Evolutionary conservation across 345 rosid species (phyloP), one percentile per base, ranked within the genome.

Genomic region (Angophora floribunda): DNA sequence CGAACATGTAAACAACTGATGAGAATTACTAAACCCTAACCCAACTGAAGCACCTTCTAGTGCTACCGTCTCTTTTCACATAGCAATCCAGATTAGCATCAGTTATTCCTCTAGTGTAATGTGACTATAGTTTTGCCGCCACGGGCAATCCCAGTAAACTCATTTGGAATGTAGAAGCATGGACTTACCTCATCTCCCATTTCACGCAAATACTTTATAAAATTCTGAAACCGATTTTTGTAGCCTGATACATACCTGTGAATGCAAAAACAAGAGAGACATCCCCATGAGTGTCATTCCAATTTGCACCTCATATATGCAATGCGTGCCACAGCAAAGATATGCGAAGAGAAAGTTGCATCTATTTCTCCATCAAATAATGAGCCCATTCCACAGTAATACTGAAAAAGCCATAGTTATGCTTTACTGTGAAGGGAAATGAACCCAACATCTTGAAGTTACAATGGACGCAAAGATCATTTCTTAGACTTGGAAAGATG

Each of bases 191-290:
- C 99, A 90, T 98, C 99, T 75, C 99, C 99, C 99, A 97, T 95
- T 94, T 98, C 99, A 45, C 99, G 94, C 78, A 98, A 93, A 89
- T 95, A 95, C 90, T 90, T 97, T 87, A 98, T 98, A 88, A 98
- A 98, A 90, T 98, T 98, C 94, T 98, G 99, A 94, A 97, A 98
- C 75, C 99, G 94, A 90, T 98, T 98, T 87, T 98, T 98, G 88
- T 98, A 98, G 47, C 99, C 99, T 9, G 99, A 98, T 53, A 98
- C 96, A 92, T 98, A 98, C 30, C 99, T 98, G 98, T 92, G 90
- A 91, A 87, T 87, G 57, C 24, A 89, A 92, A 89, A 90, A n/a
- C 70, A 61, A 10, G 45, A 85, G 47, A 53, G 53, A 55, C 44
- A 53, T 75, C 26, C 49, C 9, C 49, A 41, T 41, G 49, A 75